Evolutionary conservation across 2,329 filamentous ascomycete genomes (phyloP).

Genomic region (Zymoseptoria tritici): DNA sequence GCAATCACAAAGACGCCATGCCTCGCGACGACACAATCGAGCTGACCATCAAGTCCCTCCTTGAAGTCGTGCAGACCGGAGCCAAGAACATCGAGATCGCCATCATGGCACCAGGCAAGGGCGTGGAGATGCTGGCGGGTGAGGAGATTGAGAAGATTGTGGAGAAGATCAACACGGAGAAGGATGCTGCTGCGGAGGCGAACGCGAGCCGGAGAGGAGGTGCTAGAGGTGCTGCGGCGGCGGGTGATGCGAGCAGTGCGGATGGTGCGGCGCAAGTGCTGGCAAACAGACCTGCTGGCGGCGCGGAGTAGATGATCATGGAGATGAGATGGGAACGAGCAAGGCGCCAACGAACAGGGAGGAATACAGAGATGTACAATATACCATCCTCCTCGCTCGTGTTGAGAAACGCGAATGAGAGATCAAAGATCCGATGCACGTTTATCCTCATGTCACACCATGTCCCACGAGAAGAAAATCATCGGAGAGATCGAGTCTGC

Average conservation of each 20-base stretch:
- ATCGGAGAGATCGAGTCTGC: background rate
- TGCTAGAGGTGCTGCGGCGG: conserved; percentile 34
- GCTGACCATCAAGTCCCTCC: conserved; percentile 92
- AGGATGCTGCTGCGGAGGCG: conserved; percentile 78
- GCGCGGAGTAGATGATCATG: conserved; percentile 14
- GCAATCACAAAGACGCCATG: conserved; percentile 98
- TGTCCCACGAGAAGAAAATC: no score
- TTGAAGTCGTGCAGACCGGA: conserved; percentile 96
- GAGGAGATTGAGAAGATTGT: conserved; percentile 97
- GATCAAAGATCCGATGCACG: background rate
- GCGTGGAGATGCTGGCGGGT: conserved; percentile 85
- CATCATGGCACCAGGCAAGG: conserved; percentile 88
- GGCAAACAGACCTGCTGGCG: conserved; percentile 30
- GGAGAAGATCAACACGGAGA: conserved; percentile 98
- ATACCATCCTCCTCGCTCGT: background rate
- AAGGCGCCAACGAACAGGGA: background rate
- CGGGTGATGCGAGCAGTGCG: conserved; percentile 17
- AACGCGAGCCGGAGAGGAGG: conserved; percentile 76
- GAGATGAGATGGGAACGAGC: background rate
- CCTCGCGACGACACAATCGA: conserved; percentile 93
- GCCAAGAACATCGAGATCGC: conserved; percentile 99
- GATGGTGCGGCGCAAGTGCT: conserved; percentile 29
- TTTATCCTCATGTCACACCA: background rate
- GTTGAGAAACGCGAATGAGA: background rate
- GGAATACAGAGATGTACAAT: background rate